Evolutionary conservation across 1,284 basidiomycete genomes (phyloP), one percentile per base, ranked within the genome.

Genomic region (Boletellus deceptivus): DNA sequence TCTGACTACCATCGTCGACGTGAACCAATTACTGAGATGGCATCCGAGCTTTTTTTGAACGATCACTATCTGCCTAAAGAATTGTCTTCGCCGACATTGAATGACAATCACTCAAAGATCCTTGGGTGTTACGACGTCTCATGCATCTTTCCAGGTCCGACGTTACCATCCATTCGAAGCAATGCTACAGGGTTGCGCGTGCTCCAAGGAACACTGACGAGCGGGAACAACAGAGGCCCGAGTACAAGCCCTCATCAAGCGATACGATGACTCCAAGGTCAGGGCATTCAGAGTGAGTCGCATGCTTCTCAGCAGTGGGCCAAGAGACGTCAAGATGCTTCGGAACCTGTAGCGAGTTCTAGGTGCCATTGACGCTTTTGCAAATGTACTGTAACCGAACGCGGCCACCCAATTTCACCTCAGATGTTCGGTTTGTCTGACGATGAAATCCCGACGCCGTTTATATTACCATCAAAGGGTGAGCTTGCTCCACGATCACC

Each of bases 341-440:
- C 75, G 76, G 53, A 74, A 73, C 50, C 53, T 79, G 17, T 75
- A 74, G 79, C 79, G 49, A 48, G 75, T 62, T 31, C 17, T 1
- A 9, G 7, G 29, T 24, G 18, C 31, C 7, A 6, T 40, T 33
- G 22, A 3, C 37, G 7, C 18, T 25, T 40, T 50, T 43, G 34
- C 34, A 48, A 16, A 50, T 17, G 10, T 11, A 13, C 17, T 18
- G n/a, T 33, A 27, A 49, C 8, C 40, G 14, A 24, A 17, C 49
- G 29, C 46, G 81, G 79, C 53, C 79, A 80, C 49, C 76, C 77
- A 13, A 79, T 76, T 58, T 60, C 80, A 14, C 79, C 79, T 0
- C 78, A 80, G 58, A 72, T 81, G 68, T 55, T 78, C 7, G 79
- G 78, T 1, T 77, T 77, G 55, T 80, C 79, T 0, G 64, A 72